A percentile compares a stretch with the other conserved stretches of the same genome.
phyloP scores from a whole-genome alignment of 2,329 filamentous ascomycete genomes.

The Colletotrichum theobromicola region DNA sequence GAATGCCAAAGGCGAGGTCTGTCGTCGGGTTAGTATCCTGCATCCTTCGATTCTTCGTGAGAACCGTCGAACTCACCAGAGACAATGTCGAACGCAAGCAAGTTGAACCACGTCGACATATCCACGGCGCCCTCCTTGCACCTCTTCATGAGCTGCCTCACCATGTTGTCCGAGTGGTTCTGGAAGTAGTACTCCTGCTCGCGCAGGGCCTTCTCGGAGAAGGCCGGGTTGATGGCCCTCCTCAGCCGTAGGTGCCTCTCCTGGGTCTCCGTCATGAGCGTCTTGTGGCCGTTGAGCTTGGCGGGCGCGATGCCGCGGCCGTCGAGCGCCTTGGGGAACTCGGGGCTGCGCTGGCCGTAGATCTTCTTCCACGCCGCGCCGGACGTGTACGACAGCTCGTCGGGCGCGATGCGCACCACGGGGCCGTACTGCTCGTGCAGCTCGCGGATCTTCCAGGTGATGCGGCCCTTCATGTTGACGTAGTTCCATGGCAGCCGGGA shows the following conservation, averaged over 20 bases:
- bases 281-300: not conserved
- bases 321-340: constrained; percentile 1
- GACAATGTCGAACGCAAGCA: constrained; percentile 30
- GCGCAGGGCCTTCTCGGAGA: constrained; percentile 31
- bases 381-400: constrained; percentile 41
- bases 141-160: constrained; percentile 19
- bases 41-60: too few species aligned
- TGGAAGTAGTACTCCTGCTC: constrained; percentile 32
- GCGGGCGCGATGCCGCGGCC: not conserved
- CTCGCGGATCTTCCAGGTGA: constrained; percentile 1
- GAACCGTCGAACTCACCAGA: not conserved
- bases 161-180: constrained; percentile 28
- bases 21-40: not conserved
- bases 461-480: not conserved
- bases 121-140: constrained; percentile 12
- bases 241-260: constrained; percentile 25
- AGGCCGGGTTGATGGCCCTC: constrained; percentile 30
- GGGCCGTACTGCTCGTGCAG: constrained; percentile 29
- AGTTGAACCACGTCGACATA: constrained; percentile 30
- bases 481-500: constrained; percentile 5
- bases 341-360: constrained; percentile 30
- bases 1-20: not conserved
- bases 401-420: constrained; percentile 44
- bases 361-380: constrained; percentile 44
- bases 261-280: not conserved